Base-by-base conservation (phyloP, 306 rosid genomes). In the Lithocarpus polystachyus region DNA sequence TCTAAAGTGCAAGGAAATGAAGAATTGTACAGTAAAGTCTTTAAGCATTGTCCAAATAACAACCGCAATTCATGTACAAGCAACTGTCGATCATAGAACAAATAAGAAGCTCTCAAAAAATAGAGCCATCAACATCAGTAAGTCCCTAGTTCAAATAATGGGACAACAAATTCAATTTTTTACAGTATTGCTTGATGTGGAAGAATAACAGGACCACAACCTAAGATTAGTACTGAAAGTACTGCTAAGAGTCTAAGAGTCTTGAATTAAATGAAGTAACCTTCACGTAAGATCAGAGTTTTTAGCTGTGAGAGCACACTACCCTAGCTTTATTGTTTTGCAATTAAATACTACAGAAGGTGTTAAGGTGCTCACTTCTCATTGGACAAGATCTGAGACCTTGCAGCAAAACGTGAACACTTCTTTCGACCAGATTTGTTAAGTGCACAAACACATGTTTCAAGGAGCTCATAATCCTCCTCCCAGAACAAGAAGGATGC, bases 401-500 rank as follows among this genome's bases (percentile, higher is more conserved):
- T 84, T 48, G 88, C 83, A 43, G 88, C 80, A 15, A 28, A 65
- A 15, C 95, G 91, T 2, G 96, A 87, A 79, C 97, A 93, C 68
- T 84, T 89, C 74, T 71, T 93, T 79, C 92, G 52, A 43, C 89
- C 86, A 9, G 75, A 84, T 83, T 92, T 90, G 82, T 43, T 79
- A 65, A 92, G 97, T 1, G 82, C 90, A 75, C 98, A 94, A 4
- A 87, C 92, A 79, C 97, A 94, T 20, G 77, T 89, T 68, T 94
- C 91, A 29, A 94, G 98, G 48, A 92, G 85, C 57, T 92, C 96
- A 6, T 87, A 89, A 74, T 94, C 97, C 82, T 94, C 98, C 76
- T 90, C 98, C 89, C 92, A 90, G 68, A 89, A 90, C 87, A 94
- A 89, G 88, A 86, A 52, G n/a, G 95, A 87, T 15, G 98, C 98